Evolutionary conservation across 2,329 filamentous ascomycete genomes (phyloP), one percentile per base, ranked within the genome.

Genomic region (Penicillium olsonii): DNA sequence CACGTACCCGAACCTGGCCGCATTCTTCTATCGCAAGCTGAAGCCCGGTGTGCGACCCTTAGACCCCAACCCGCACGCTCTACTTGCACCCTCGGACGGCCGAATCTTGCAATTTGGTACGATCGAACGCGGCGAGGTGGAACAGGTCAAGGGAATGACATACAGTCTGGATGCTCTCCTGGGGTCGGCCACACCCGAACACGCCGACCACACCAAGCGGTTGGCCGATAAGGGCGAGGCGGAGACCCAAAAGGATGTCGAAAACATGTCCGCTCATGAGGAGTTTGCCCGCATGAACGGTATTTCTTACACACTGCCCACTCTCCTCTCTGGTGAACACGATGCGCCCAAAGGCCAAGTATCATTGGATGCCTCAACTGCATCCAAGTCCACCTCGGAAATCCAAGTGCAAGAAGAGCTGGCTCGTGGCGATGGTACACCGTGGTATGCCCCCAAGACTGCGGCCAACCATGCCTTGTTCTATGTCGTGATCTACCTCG

Each of bases 141-240:
- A 99, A 70, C 94, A 99, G 74, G 92, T 99, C 56, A 99, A 99
- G 74, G 94, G 94, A 52, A 94, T 99, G 80, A 99, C 94, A 1
- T 99, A 99, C 73, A 95, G 87, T 59, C 82, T 99, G 46, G 94
- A 99, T 68, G 92, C 94, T 7, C 81, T 99, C 2, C 81, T 99
- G 2, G 94, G 94, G 57, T 70, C 68, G 57, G 82, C 72, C 71
- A 86, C 61, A 67, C 80, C 49, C 48, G 64, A 66, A 9, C 62
- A 71, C 22, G 65, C 70, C 11, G 70, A 72, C 57, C 72, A 63
- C 57, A 70, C 63, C 22, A 66, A 65, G 59, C 68, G 56, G 54
- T 62, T 70, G 39, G 53, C 35, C 46, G 72, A 68, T 47, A 59
- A 68, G 44, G 64, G 68, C 42, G 47, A 54, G 17, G 67, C 72